Evolutionary conservation across 2,329 filamentous ascomycete genomes (phyloP).

Genomic region (Fusarium azukiicola): DNA sequence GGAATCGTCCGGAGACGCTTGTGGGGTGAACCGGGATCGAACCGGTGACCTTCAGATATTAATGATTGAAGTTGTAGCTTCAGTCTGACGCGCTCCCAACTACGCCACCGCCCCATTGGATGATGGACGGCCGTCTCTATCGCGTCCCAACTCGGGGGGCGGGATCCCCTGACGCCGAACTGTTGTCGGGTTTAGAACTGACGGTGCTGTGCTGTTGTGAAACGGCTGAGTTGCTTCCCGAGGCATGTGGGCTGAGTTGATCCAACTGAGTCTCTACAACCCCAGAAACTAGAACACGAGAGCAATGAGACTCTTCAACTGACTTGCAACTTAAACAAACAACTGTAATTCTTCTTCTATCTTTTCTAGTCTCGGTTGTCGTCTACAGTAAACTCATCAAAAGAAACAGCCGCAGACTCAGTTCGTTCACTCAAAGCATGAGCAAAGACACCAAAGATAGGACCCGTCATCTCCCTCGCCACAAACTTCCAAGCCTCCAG

Average conservation of each 20-base stretch:
- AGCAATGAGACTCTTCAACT: too few relatives aligned
- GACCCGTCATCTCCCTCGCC: conserved; percentile 32
- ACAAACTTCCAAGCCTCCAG: conserved; percentile 21
- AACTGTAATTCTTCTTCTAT: too few relatives aligned
- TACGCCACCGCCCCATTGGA: conserved; percentile 19
- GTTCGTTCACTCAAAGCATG: background rate
- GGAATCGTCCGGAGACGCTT: background rate
- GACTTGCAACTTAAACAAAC: too few relatives aligned
- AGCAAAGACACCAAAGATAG: conserved; percentile 36
- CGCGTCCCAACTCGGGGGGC: background rate
- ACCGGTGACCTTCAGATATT: conserved; percentile 23
- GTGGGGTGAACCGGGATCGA: conserved; percentile 14
- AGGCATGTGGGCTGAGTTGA: background rate
- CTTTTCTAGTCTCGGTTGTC: background rate
- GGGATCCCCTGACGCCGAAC: background rate
- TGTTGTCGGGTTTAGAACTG: too few relatives aligned
- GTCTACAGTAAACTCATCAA: background rate
- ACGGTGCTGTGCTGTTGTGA: background rate
- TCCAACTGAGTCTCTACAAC: background rate
- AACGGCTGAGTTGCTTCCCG: background rate
- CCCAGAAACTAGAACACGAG: too few relatives aligned
- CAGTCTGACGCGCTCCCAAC: conserved; percentile 22
- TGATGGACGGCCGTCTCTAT: background rate
- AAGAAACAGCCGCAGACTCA: background rate
- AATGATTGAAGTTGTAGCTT: conserved; percentile 15